phyloP scores from a whole-genome alignment of 768 basidiomycete species.

The Steccherinum ochraceum region DNA sequence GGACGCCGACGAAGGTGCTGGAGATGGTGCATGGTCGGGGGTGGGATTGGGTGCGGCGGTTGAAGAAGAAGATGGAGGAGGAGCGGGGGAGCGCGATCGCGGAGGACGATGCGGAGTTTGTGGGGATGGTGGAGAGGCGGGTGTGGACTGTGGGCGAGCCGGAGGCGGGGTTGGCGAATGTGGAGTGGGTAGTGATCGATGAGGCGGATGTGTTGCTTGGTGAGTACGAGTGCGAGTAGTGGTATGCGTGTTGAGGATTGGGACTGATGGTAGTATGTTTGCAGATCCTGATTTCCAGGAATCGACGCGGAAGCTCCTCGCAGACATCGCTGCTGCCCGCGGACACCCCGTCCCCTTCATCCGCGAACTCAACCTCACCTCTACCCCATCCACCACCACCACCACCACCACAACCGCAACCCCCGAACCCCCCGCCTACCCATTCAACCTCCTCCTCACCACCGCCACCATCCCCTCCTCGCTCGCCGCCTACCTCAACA shows the following conservation, averaged over 20 bases:
- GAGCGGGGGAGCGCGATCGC: too few relatives aligned
- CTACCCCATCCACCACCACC: too few relatives aligned
- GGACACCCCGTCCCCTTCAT: conserved; percentile 36
- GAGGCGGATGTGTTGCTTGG: conserved; percentile 91
- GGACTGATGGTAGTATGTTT: not conserved
- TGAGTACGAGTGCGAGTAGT: conserved; percentile 25
- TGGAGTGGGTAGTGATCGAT: conserved; percentile 89
- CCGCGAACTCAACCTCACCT: conserved; percentile 11
- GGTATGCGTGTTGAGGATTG: not conserved
- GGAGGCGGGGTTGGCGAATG: conserved; percentile 55
- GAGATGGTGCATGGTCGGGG: conserved; percentile 51
- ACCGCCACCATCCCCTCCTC: conserved; percentile 85
- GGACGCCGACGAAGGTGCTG: conserved; percentile 58
- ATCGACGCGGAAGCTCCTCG: conserved; percentile 61
- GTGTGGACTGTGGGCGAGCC: conserved; percentile 41
- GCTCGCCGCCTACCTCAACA: conserved; percentile 57
- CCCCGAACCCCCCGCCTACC: conserved; percentile 41
- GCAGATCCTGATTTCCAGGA: conserved; percentile 79
- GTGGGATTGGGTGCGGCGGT: conserved; percentile 38
- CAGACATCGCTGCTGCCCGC: conserved; percentile 62
- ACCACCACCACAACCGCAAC: not conserved
- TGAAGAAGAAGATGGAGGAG: conserved; percentile 13
- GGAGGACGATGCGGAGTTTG: conserved; percentile 24
- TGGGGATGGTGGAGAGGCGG: conserved; percentile 23
- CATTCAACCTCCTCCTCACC: conserved; percentile 77